Evolutionary conservation across 129 eudicot genomes (phyloP).

Genomic region (Centrapalus pauciflorus): DNA sequence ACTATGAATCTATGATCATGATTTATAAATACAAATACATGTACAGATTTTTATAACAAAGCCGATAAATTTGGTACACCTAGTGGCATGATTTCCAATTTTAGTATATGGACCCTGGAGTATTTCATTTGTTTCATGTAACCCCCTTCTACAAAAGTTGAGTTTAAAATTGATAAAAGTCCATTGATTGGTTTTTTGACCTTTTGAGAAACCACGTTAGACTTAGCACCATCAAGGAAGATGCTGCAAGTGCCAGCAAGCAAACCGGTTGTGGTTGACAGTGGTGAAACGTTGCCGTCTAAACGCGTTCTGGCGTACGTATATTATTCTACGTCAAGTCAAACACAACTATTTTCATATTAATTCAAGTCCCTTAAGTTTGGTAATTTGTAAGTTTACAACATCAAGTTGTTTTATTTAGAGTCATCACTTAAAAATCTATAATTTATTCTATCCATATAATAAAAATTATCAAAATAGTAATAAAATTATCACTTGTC

Average conservation of each 20-base stretch:
- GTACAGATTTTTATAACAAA: neutral
- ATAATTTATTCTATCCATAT: too few relatives aligned
- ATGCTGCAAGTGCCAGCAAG: neutral
- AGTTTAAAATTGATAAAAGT: neutral
- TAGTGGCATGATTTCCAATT: neutral
- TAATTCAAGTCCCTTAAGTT: neutral
- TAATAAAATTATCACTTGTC: too few relatives aligned
- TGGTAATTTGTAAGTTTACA: neutral
- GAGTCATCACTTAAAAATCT: too few relatives aligned
- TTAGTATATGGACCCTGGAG: neutral
- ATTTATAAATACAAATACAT: too few relatives aligned
- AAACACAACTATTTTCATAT: neutral
- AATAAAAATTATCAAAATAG: too few relatives aligned
- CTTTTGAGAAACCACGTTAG: neutral
- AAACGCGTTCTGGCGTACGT: constrained; percentile 21
- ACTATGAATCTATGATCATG: too few relatives aligned
- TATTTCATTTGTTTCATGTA: neutral
- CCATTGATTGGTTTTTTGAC: neutral
- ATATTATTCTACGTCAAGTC: neutral
- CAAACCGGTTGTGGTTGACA: constrained; percentile 13
- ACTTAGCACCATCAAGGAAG: constrained; percentile 15
- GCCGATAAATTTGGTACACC: neutral
- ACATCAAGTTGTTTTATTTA: neutral
- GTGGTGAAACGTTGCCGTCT: constrained; percentile 22
- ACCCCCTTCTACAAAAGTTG: neutral